Evolutionary conservation across 345 rosid species (phyloP), one percentile per base, ranked within the genome.

Genomic region (Eucalyptus shirleyi): DNA sequence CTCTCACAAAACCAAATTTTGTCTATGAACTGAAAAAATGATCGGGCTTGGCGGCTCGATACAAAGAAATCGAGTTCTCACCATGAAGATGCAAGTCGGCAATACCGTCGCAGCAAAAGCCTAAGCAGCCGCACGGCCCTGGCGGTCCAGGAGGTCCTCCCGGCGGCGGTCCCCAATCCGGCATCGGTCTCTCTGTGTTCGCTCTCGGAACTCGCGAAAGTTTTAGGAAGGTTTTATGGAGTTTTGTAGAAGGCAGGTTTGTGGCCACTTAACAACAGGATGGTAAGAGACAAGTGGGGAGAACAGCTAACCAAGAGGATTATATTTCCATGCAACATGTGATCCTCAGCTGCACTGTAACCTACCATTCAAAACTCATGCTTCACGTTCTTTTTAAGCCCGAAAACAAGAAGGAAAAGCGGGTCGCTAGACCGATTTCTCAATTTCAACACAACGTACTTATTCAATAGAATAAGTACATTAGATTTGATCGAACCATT

Each of bases 11-110:
- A 72, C 82, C 14, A 56, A 56, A 56, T 0, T 5, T 56, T 24
- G 30, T 56, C 62, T 10, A 56, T 56, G 62, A 56, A 23, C 62
- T 10, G 1, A 23, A 24, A 56, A 56, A 56, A 23, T 56, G 62
- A 56, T 23, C 5, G 30, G 62, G 30, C 62, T 56, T 1, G 62
- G 62, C 62, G 6, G 30, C 30, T 26, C 30, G 65, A 21, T 77
- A 21, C 85, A 12, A 40, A 21, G 47, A 40, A 6, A 21, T 12
- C 30, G 24, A 77, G 85, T 44, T 10, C 90, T 87, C 42, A 93
- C 95, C 96, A 94, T 42, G 93, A 92, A 88, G 93, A 94, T 6
- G 91, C 6, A 87, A 94, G 92, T 44, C 94, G 92, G 91, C 91
- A 88, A 94, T 59, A 30, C 96, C 92, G 59, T 91, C 90, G 34